Evolutionary conservation across 805 yeast species (phyloP).

Genomic region (Hanseniaspora lachancei): DNA sequence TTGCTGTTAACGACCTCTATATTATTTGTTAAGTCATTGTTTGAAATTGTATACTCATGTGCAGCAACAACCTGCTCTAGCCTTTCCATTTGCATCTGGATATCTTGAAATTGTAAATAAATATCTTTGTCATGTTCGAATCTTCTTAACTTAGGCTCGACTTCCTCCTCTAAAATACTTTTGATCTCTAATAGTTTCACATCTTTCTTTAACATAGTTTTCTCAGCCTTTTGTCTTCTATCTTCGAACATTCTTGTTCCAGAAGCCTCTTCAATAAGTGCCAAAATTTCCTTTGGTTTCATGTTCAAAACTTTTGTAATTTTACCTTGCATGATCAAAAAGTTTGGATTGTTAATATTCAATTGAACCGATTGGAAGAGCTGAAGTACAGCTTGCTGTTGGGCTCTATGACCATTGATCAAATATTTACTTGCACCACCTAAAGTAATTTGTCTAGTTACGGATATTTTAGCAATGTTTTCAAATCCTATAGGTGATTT

Average conservation of each 20-base stretch:
- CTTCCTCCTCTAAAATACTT: constrained; percentile 64
- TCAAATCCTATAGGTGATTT: constrained; percentile 84
- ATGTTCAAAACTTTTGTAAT: constrained; percentile 93
- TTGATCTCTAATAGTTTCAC: constrained; percentile 68
- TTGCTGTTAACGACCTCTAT: constrained; percentile 35
- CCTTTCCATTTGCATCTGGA: constrained; percentile 68
- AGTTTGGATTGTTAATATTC: constrained; percentile 92
- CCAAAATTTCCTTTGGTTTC: constrained; percentile 82
- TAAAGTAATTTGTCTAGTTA: constrained; percentile 77
- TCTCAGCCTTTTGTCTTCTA: constrained; percentile 78
- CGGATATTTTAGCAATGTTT: constrained; percentile 62
- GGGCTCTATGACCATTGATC: constrained; percentile 92
- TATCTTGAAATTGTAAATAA: constrained; percentile 74
- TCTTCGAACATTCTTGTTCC: constrained; percentile 95
- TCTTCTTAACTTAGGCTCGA: constrained; percentile 79
- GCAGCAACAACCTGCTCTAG: constrained; percentile 62
- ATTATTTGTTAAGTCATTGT: constrained; percentile 16
- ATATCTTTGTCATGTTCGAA: constrained; percentile 68
- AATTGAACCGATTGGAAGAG: constrained; percentile 89
- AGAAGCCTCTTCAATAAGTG: constrained; percentile 94
- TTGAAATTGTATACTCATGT: constrained; percentile 44
- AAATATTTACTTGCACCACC: constrained; percentile 89
- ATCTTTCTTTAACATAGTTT: constrained; percentile 84
- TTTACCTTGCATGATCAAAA: constrained; percentile 96
- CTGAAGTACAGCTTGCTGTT: constrained; percentile 80